phyloP scores from a whole-genome alignment of 768 basidiomycete genomes.

The Auricularia heimuer region DNA sequence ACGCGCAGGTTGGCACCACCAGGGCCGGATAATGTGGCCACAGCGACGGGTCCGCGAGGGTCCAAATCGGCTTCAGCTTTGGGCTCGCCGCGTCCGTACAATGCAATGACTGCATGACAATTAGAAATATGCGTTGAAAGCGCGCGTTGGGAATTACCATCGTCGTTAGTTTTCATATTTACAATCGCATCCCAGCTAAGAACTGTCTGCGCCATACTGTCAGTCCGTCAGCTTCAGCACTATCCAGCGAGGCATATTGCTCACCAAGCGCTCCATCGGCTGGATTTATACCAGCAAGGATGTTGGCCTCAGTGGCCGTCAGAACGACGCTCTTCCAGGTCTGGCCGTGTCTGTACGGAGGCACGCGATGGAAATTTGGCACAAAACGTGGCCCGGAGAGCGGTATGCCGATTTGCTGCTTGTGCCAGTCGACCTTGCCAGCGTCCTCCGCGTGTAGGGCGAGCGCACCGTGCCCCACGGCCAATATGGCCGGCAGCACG shows the following conservation, averaged over 20 bases:
- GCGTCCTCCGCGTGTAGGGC: conserved; percentile 67
- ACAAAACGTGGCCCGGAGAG: conserved; percentile 38
- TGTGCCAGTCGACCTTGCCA: conserved; percentile 85
- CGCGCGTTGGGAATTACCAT: conserved; percentile 34
- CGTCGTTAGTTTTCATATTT: conserved; percentile 46
- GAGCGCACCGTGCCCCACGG: background rate
- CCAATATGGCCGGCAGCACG: too few species aligned
- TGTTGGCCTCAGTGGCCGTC: conserved; percentile 62
- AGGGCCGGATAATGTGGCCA: conserved; percentile 68
- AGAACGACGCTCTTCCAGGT: conserved; percentile 41
- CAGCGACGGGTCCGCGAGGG: conserved; percentile 29
- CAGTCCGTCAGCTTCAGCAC: conserved; percentile 4
- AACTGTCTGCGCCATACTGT: conserved; percentile 21
- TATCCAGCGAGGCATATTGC: conserved; percentile 13
- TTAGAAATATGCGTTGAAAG: too few species aligned
- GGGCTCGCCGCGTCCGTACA: conserved; percentile 2
- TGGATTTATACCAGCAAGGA: conserved; percentile 63
- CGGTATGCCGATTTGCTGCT: conserved; percentile 63
- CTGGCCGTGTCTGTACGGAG: conserved; percentile 16
- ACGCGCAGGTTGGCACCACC: conserved; percentile 59
- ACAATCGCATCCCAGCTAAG: conserved; percentile 60
- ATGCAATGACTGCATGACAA: conserved; percentile 3
- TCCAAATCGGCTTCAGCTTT: background rate
- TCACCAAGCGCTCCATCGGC: conserved; percentile 63
- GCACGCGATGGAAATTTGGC: conserved; percentile 47